Evolutionary conservation across 2,329 filamentous ascomycete species (phyloP).

Genomic region (Conoideocrella luteorostrata): DNA sequence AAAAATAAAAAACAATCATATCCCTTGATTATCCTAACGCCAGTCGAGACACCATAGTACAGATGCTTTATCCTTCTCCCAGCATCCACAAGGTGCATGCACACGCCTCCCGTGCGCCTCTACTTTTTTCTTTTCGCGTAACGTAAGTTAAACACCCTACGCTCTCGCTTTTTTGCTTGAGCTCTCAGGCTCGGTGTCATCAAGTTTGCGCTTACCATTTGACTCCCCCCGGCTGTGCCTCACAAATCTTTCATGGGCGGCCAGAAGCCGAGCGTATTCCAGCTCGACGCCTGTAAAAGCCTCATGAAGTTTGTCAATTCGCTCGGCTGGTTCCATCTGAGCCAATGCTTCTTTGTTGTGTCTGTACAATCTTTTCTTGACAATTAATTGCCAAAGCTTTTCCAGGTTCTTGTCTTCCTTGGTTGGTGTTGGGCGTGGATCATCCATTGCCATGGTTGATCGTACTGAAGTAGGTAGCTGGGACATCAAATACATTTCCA

Average conservation of each 20-base stretch:
- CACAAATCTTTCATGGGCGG: slow-evolving; percentile 33
- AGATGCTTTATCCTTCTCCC: no score
- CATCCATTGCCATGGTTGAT: slow-evolving; percentile 39
- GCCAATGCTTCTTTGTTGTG: slow-evolving; percentile 67
- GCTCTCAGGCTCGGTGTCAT: slow-evolving; percentile 18
- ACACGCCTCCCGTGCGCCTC: no score
- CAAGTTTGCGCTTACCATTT: slow-evolving; percentile 42
- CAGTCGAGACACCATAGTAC: no score
- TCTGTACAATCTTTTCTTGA: slow-evolving; percentile 71
- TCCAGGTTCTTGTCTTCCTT: slow-evolving; percentile 56
- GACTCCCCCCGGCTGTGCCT: slow-evolving; percentile 18
- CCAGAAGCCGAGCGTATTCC: slow-evolving; percentile 64
- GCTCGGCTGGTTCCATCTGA: slow-evolving; percentile 61
- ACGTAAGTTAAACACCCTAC: slow-evolving; percentile 21
- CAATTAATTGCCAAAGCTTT: slow-evolving; percentile 64
- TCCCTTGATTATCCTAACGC: no score
- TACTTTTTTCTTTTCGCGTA: background rate
- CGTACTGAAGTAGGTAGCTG: slow-evolving; percentile 50
- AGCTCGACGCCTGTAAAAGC: slow-evolving; percentile 62
- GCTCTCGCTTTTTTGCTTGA: slow-evolving; percentile 41
- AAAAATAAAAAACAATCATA: no score
- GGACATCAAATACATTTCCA: slow-evolving; percentile 70
- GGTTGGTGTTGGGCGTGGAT: slow-evolving; percentile 36
- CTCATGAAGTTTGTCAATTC: slow-evolving; percentile 65
- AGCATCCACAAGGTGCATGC: no score